Conservation (phyloP, 441 rosid genomes). For the Mallotus japonicus region DNA sequence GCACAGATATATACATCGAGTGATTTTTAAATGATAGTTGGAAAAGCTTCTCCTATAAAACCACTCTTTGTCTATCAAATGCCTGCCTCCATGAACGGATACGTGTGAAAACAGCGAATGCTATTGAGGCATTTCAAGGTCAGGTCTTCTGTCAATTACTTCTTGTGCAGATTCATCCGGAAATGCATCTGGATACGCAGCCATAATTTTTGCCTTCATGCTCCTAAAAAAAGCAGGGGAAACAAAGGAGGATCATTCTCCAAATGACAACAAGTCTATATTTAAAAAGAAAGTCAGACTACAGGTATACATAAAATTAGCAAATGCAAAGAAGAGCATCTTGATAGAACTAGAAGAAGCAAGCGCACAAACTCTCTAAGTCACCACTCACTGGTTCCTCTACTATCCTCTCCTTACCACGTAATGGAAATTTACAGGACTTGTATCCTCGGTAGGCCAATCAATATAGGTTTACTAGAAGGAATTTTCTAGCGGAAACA, state of each 20-base stretch:
- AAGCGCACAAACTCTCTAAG: neutral
- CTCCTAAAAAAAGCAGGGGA: slow-evolving; percentile 37
- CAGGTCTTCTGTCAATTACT: slow-evolving; percentile 69
- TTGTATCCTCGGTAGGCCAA: neutral
- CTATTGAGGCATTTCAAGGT: slow-evolving; percentile 64
- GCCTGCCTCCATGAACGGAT: neutral
- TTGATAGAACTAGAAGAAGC: neutral
- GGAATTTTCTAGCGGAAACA: neutral
- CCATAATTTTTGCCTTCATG: slow-evolving; percentile 64
- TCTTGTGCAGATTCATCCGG: slow-evolving; percentile 61
- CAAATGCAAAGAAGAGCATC: neutral
- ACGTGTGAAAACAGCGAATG: neutral
- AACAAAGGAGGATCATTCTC: neutral
- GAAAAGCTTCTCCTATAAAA: neutral
- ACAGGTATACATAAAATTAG: neutral
- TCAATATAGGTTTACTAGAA: neutral
- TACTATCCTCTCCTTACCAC: neutral
- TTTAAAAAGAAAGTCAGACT: neutral
- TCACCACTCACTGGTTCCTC: neutral
- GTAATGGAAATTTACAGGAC: neutral
- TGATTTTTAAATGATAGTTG: neutral
- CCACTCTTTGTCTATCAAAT: neutral
- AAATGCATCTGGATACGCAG: slow-evolving; percentile 89
- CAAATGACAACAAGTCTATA: neutral
- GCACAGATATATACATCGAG: neutral